These are phyloP conservation scores for Plantago elongata DNA, from an alignment of 257 asterid genomes.

Conservation along the genomic window DNA sequence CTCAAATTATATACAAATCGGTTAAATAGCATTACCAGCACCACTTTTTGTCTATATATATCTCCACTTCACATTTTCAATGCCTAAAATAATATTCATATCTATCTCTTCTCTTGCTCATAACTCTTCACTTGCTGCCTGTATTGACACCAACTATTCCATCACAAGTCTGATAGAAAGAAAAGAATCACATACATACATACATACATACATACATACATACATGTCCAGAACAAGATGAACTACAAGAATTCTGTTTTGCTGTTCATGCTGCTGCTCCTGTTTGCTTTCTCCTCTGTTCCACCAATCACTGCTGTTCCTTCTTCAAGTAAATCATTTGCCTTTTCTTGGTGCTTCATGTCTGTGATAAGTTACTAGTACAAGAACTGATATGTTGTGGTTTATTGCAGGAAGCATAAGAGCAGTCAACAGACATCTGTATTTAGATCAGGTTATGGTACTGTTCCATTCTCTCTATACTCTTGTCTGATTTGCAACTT, in stretches of 20 bases:
- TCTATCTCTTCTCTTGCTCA: neutral
- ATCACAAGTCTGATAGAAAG: neutral
- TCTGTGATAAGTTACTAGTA: no score
- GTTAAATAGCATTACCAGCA: no score
- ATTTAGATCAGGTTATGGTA: conserved; percentile 24
- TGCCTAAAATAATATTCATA: neutral
- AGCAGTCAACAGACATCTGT: conserved; percentile 17
- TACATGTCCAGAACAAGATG: conserved; percentile 15
- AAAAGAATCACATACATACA: neutral
- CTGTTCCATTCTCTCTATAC: no score
- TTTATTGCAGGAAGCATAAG: conserved; percentile 37
- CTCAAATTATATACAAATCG: no score
- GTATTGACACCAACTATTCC: neutral
- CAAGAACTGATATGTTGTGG: neutral
- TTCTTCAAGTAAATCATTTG: conserved; percentile 31
- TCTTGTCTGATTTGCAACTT: no score
- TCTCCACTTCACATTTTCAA: neutral
- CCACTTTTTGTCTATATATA: neutral
- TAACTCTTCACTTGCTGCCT: neutral
- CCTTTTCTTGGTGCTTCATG: no score
- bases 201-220: no score
- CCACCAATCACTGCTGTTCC: conserved; percentile 30
- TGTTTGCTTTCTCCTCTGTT: conserved; percentile 23
- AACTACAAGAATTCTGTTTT: conserved; percentile 16
- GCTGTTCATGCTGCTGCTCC: conserved; percentile 17